Evolutionary conservation across 164 flowering plant genomes (phyloP).

Genomic region (Buxus sempervirens): DNA sequence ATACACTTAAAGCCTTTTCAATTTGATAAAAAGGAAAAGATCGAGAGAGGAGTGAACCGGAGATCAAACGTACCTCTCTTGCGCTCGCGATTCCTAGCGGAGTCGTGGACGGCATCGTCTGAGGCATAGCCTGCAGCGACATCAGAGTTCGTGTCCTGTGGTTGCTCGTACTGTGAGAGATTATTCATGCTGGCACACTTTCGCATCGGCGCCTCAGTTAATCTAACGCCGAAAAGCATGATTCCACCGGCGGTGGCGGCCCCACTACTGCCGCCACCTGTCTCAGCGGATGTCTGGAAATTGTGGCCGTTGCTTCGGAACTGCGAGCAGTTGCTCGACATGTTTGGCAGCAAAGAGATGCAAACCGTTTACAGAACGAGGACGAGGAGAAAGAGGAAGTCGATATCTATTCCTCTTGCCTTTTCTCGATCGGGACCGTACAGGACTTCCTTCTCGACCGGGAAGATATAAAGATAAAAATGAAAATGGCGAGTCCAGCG

Average conservation of each 20-base stretch:
- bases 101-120: slow-evolving; percentile 74
- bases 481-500: too few relatives aligned
- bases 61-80: slow-evolving; percentile 62
- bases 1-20: not conserved
- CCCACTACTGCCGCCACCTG: too few relatives aligned
- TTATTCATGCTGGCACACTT: slow-evolving; percentile 9
- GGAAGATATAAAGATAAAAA: too few relatives aligned
- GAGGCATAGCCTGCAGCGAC: slow-evolving; percentile 68
- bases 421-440: too few relatives aligned
- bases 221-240: slow-evolving; percentile 12
- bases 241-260: not conserved
- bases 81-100: slow-evolving; percentile 74
- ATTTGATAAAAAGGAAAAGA: not conserved
- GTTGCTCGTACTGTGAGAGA: slow-evolving; percentile 11
- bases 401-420: too few relatives aligned
- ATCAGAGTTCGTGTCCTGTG: slow-evolving; percentile 9
- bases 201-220: slow-evolving; percentile 2
- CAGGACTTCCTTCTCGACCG: too few relatives aligned
- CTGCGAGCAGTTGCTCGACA: not conserved
- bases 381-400: too few relatives aligned
- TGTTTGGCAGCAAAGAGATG: not conserved
- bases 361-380: not conserved
- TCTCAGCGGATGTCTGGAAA: not conserved
- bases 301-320: not conserved
- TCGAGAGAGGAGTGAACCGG: not conserved